phyloP scores from a whole-genome alignment of 345 rosid genomes.

The Camelina hispida region DNA sequence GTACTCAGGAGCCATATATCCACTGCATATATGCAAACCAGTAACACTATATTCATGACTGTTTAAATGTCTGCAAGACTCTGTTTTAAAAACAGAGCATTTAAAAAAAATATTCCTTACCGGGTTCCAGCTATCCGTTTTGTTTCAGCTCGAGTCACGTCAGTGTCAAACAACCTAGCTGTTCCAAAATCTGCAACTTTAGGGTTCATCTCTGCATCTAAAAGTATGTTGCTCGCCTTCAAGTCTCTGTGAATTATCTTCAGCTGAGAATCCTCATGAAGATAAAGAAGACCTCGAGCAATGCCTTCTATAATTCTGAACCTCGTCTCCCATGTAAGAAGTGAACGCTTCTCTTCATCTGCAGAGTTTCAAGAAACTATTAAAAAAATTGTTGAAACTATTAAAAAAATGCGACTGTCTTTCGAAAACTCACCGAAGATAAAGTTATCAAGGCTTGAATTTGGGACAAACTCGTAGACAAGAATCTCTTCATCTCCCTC shows the following conservation, averaged over 20 bases:
- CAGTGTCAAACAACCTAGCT: conserved; percentile 40
- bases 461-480: conserved; percentile 55
- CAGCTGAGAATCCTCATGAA: conserved; percentile 43
- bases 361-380: neutral
- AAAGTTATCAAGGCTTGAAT: conserved; percentile 52
- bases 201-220: conserved; percentile 41
- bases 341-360: conserved; percentile 33
- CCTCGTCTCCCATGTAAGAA: conserved; percentile 39
- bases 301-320: conserved; percentile 40
- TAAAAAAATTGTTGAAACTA: neutral
- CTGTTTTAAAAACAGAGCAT: neutral
- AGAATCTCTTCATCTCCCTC: conserved; percentile 51
- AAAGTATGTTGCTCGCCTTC: conserved; percentile 41
- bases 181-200: conserved; percentile 50
- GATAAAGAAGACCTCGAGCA: conserved; percentile 42
- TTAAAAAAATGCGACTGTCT: neutral
- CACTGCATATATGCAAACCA: conserved; percentile 41
- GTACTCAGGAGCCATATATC: conserved; percentile 66
- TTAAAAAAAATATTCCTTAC: conserved; percentile 19
- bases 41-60: neutral
- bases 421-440: conserved; percentile 45
- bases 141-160: conserved; percentile 40
- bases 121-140: conserved; percentile 44
- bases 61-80: neutral
- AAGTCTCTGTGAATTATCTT: conserved; percentile 41